These are phyloP conservation scores for Alternaria arborescens DNA, from an alignment of 2,329 filamentous ascomycete species.

Conservation along the genomic window DNA sequence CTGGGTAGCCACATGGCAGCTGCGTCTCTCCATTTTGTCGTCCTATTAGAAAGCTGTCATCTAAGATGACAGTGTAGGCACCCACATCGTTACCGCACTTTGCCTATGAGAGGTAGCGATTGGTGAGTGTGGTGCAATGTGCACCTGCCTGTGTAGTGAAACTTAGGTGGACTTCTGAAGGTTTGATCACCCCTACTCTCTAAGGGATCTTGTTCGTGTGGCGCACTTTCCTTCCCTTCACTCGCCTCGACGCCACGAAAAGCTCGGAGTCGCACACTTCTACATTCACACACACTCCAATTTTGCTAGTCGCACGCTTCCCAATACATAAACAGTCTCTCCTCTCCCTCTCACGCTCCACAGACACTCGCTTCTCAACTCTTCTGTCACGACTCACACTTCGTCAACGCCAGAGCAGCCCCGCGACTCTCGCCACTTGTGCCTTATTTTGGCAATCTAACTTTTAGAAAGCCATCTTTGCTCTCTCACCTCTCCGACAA, in stretches of 20 bases:
- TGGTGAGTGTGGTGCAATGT: background rate
- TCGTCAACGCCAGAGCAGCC: background rate
- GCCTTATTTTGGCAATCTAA: background rate
- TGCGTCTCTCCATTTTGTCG: background rate
- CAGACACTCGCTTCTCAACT: background rate
- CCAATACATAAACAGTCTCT: background rate
- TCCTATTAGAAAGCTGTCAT: background rate
- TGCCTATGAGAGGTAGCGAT: background rate
- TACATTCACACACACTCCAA: background rate
- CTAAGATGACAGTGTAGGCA: background rate
- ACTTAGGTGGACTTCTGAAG: background rate
- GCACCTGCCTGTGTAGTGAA: background rate
- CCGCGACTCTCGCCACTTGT: background rate
- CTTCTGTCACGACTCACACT: background rate
- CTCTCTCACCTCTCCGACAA: background rate
- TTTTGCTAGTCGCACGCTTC: background rate
- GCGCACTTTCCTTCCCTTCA: slow-evolving; percentile 10
- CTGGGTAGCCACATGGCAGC: background rate
- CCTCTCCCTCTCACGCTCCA: background rate
- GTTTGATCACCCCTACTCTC: background rate
- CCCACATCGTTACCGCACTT: background rate
- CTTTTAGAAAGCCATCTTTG: background rate
- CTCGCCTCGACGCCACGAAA: slow-evolving; percentile 3
- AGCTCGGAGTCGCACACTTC: background rate
- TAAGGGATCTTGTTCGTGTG: background rate